Percentiles rank a stretch among this genome's conserved stretches.
Conservation (phyloP, 2,329 filamentous ascomycete genomes). For the Pseudogymnoascus pannorum region DNA sequence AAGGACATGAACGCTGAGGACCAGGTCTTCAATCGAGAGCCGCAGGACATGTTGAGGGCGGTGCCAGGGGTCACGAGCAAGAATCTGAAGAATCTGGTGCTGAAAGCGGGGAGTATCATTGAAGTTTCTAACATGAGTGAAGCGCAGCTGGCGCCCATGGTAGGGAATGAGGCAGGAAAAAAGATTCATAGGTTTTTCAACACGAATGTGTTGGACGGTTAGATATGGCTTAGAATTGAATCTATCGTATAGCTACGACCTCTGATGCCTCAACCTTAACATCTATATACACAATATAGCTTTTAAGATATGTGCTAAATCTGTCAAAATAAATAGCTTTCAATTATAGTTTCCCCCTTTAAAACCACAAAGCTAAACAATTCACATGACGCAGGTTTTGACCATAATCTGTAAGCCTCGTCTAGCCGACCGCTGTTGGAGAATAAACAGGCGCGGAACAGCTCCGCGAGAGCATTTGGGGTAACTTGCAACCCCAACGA, state of each 20-base stretch:
- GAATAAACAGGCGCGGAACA: neutral
- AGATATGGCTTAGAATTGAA: neutral
- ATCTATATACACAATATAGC: neutral
- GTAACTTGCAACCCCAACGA: neutral
- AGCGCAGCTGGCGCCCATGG: constrained; percentile 61
- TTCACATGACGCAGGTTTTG: neutral
- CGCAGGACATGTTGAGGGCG: constrained; percentile 81
- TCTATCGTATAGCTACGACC: neutral
- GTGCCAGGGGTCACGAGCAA: constrained; percentile 80
- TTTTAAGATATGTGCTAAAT: neutral
- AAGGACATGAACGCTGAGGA: constrained; percentile 53
- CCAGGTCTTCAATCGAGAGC: constrained; percentile 72
- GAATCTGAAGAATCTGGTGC: constrained; percentile 64
- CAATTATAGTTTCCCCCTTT: neutral
- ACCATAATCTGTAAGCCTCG: neutral
- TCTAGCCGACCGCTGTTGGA: neutral
- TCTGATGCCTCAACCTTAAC: neutral
- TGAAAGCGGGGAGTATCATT: constrained; percentile 66
- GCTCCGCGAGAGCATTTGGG: neutral
- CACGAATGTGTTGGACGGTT: constrained; percentile 18
- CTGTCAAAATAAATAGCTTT: neutral
- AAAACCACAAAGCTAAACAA: neutral
- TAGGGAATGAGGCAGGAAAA: constrained; percentile 70
- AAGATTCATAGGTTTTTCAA: constrained; percentile 79
- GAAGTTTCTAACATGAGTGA: constrained; percentile 84